These are phyloP conservation scores for Lactuca saligna DNA, from an alignment of 129 eudicot species.

Conservation along the genomic window DNA sequence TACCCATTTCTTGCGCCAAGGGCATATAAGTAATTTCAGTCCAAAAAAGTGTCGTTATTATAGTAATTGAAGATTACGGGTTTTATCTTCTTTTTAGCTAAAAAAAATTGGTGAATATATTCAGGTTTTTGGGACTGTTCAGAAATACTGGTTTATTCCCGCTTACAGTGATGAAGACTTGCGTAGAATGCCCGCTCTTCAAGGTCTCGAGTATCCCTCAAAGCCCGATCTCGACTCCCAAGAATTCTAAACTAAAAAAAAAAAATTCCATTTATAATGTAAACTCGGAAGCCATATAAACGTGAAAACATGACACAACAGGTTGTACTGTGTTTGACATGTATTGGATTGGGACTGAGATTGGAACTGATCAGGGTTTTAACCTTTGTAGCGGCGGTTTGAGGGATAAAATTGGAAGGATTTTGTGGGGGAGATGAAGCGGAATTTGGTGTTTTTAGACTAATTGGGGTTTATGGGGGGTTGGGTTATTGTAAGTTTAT, in stretches of 20 bases:
- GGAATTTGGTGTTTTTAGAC: conserved; percentile 14
- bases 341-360: neutral
- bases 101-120: conserved; percentile 15
- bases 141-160: conserved; percentile 76
- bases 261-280: conserved; percentile 20
- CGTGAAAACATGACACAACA: conserved; percentile 5
- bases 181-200: conserved; percentile 82
- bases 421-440: neutral
- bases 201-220: conserved; percentile 93
- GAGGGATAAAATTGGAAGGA: neutral
- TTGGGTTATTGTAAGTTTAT: conserved; percentile 25
- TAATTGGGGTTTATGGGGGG: conserved; percentile 21
- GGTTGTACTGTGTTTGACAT: neutral
- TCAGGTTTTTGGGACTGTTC: conserved; percentile 81
- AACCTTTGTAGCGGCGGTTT: neutral
- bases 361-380: neutral
- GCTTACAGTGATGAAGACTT: conserved; percentile 81
- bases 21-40: neutral
- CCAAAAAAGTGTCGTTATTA: neutral
- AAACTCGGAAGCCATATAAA: neutral
- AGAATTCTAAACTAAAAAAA: conserved; percentile 43
- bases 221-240: conserved; percentile 76
- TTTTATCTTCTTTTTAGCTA: neutral
- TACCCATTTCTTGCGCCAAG: too few relatives aligned
- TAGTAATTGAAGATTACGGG: neutral